These are phyloP conservation scores for Plicaturopsis crispa DNA, from an alignment of 768 basidiomycete species.

Conservation along the genomic window DNA sequence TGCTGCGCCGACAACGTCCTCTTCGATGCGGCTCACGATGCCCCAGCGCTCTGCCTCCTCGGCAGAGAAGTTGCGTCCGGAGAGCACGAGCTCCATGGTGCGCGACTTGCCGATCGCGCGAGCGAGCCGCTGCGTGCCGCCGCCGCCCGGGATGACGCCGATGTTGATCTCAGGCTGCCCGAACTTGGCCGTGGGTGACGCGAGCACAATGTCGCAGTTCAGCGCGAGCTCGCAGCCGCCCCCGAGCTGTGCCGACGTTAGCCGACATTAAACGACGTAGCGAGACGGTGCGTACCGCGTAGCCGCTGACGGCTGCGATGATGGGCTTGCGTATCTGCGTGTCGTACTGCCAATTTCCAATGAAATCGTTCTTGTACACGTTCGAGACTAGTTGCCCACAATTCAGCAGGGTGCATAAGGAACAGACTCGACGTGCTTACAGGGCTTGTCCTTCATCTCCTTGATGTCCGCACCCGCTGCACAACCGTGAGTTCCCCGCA, in stretches of 20 bases:
- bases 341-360: constrained; percentile 77
- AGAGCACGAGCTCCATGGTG: constrained; percentile 91
- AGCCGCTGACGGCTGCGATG: constrained; percentile 94
- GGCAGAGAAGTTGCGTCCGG: constrained; percentile 76
- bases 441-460: constrained; percentile 96
- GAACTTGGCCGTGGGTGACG: constrained; percentile 83
- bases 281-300: constrained; percentile 53
- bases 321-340: constrained; percentile 80
- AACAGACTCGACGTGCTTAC: constrained; percentile 32
- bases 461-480: constrained; percentile 96
- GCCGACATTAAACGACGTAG: neutral
- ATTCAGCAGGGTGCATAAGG: neutral
- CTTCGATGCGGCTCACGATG: constrained; percentile 75
- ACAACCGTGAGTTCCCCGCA: neutral
- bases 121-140: constrained; percentile 88
- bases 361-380: constrained; percentile 79
- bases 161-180: constrained; percentile 96
- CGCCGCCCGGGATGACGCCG: constrained; percentile 91
- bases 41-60: constrained; percentile 85
- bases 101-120: constrained; percentile 85
- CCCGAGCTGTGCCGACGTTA: constrained; percentile 56
- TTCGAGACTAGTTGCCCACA: constrained; percentile 57
- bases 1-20: constrained; percentile 81
- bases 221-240: constrained; percentile 96
- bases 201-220: constrained; percentile 94